Evolutionary conservation across 371 early-diverging fungal genomes (phyloP), one percentile per base, ranked within the genome.

Genomic region (Mortierella sp.): DNA sequence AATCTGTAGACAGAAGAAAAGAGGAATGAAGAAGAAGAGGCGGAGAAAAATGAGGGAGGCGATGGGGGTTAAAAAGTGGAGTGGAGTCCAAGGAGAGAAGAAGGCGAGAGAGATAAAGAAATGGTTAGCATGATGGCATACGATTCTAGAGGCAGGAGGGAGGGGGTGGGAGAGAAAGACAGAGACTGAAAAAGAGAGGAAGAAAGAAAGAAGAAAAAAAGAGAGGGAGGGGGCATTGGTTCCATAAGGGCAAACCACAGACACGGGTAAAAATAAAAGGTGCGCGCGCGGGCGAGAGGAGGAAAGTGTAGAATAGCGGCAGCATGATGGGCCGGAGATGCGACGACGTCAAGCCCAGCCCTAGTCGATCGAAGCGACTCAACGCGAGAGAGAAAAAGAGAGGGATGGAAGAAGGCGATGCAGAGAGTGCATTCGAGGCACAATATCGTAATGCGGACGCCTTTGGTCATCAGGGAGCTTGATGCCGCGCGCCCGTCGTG

Each of bases 1-100:
- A 37, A 37, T 37, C 37, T 37, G 37, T 37, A 37, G 37, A 37
- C 37, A 9, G 37, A 37, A 37, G 37, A 37, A 37, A 51, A 9
- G 25, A 47, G 51, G 28, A 25, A 57, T 19, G 43, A 48, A 62
- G 57, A 68, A 70, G 76, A 61, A 64, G 62, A 71, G 68, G 58
- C 29, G 37, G 62, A 37, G 62, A 74, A 48, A 62, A 63, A 58
- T 29, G 58, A 55, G 15, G 29, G 53, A 64, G 63, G 45, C 48
- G 57, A 62, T 58, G 70, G 51, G 19, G 29, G 25, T 3, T 37
- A 5, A 37, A 37, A 37, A 9, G 37, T 37, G 37, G 37, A 37
- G 37, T 37, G 37, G 37, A 9, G 37, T 3, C 37, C 37, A 37
- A 37, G 37, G 37, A 37, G 37, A 37, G 25, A 19, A 15, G 29